phyloP scores from a whole-genome alignment of 768 basidiomycete genomes.

The Roridomyces roridus region DNA sequence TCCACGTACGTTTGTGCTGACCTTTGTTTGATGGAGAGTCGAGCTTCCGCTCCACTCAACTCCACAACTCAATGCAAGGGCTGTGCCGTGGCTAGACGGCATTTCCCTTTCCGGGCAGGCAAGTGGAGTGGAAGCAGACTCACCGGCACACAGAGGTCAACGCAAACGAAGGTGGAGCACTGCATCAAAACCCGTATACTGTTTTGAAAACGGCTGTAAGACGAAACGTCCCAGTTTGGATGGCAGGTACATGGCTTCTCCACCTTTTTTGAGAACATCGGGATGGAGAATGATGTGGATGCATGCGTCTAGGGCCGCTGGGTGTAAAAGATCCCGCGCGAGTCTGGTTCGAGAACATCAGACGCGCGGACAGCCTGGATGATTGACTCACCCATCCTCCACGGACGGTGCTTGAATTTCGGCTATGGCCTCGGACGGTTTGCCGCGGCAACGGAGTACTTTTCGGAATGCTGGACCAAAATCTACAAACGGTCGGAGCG shows the following conservation, averaged over 20 bases:
- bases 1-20: too few relatives aligned
- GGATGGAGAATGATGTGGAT: neutral
- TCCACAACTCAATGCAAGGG: too few relatives aligned
- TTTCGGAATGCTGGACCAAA: neutral
- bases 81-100: too few relatives aligned
- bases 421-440: neutral
- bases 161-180: too few relatives aligned
- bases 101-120: too few relatives aligned
- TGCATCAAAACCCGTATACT: too few relatives aligned
- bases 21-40: too few relatives aligned
- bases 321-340: neutral
- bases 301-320: constrained; percentile 3
- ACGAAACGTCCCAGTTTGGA: neutral
- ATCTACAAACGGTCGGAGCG: neutral
- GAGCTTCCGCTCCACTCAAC: too few relatives aligned
- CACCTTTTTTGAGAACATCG: constrained; percentile 1
- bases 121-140: too few relatives aligned
- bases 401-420: neutral
- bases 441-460: neutral
- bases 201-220: too few relatives aligned
- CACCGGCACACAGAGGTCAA: too few relatives aligned
- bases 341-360: neutral
- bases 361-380: too few relatives aligned
- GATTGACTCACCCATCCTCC: neutral
- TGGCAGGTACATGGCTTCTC: constrained; percentile 6